These are phyloP conservation scores for Septoria linicola DNA, from an alignment of 2,329 filamentous ascomycete species.

Conservation along the genomic window DNA sequence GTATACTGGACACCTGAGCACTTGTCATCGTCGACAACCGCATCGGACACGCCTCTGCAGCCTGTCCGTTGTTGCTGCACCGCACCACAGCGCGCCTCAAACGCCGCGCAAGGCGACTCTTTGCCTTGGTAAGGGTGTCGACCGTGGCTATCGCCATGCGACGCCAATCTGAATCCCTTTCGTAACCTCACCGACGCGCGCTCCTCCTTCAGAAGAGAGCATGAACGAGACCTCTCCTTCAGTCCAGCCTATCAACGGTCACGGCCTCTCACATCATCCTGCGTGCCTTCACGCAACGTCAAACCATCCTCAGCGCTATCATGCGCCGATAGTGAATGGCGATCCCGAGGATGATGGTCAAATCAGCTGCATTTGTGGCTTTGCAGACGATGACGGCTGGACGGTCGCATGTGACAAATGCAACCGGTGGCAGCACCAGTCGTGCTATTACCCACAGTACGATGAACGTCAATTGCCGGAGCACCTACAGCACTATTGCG, in stretches of 20 bases:
- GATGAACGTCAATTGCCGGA: conserved; percentile 62
- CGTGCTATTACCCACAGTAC: conserved; percentile 84
- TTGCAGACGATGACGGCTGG: conserved; percentile 91
- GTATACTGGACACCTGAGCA: conserved; percentile 7
- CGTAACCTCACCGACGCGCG: conserved; percentile 35
- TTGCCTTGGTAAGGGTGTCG: conserved; percentile 17
- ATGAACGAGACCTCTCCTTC: conserved; percentile 40
- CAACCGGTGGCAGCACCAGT: conserved; percentile 97
- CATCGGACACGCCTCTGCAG: conserved; percentile 20
- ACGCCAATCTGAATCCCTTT: conserved; percentile 33
- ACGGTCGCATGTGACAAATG: conserved; percentile 96
- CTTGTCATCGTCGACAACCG: conserved; percentile 3
- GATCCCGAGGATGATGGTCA: conserved; percentile 78
- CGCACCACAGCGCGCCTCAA: conserved; percentile 19
- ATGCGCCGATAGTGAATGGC: conserved; percentile 23
- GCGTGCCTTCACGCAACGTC: conserved; percentile 31
- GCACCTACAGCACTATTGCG: conserved; percentile 71
- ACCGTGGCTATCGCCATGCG: conserved; percentile 38
- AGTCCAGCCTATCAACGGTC: conserved; percentile 36
- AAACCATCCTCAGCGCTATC: conserved; percentile 26
- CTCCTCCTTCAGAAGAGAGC: conserved; percentile 36
- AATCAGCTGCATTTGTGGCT: conserved; percentile 97
- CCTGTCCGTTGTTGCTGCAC: conserved; percentile 21
- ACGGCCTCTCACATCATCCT: conserved; percentile 28
- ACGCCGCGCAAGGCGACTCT: conserved; percentile 16